These are phyloP conservation scores for Limonium bicolor DNA, from an alignment of 148 eudicot genomes.

Conservation along the genomic window DNA sequence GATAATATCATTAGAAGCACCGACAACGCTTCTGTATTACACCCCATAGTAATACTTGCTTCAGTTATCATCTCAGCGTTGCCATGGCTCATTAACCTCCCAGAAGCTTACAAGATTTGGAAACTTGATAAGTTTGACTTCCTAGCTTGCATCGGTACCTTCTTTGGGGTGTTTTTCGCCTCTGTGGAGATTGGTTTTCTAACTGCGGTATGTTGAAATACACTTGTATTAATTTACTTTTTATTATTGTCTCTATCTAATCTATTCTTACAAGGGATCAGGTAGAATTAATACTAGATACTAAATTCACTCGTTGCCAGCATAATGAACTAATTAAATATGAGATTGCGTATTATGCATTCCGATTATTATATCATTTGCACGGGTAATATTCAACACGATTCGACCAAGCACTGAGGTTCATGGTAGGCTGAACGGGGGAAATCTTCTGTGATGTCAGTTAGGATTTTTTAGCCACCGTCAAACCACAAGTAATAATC, in stretches of 20 bases:
- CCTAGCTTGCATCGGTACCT: constrained; percentile 70
- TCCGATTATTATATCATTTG: constrained; percentile 43
- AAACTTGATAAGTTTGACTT: constrained; percentile 74
- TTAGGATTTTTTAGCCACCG: constrained; percentile 31
- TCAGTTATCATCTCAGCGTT: too few relatives aligned
- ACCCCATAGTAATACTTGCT: too few relatives aligned
- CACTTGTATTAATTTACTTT: too few relatives aligned
- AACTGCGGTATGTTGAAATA: too few relatives aligned
- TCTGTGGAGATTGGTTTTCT: constrained; percentile 82
- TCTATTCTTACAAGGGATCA: too few relatives aligned
- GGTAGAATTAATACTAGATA: too few relatives aligned
- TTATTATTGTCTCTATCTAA: too few relatives aligned
- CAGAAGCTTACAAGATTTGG: constrained; percentile 64
- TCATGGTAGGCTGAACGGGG: constrained; percentile 35
- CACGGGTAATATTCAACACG: constrained; percentile 20
- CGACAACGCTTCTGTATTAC: constrained; percentile 37
- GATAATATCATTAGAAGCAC: constrained; percentile 17
- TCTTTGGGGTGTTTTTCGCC: constrained; percentile 56
- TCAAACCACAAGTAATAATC: too few relatives aligned
- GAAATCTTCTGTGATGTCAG: constrained; percentile 26
- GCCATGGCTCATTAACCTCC: constrained; percentile 43
- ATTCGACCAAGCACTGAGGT: constrained; percentile 32
- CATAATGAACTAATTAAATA: too few relatives aligned
- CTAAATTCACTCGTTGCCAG: too few relatives aligned
- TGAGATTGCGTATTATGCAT: too few relatives aligned